A percentile compares a stretch with the other conserved stretches of the same genome.
Evolutionary conservation across 1,284 basidiomycete genomes (phyloP).

Genomic region (Cutaneotrichosporon dermatis): DNA sequence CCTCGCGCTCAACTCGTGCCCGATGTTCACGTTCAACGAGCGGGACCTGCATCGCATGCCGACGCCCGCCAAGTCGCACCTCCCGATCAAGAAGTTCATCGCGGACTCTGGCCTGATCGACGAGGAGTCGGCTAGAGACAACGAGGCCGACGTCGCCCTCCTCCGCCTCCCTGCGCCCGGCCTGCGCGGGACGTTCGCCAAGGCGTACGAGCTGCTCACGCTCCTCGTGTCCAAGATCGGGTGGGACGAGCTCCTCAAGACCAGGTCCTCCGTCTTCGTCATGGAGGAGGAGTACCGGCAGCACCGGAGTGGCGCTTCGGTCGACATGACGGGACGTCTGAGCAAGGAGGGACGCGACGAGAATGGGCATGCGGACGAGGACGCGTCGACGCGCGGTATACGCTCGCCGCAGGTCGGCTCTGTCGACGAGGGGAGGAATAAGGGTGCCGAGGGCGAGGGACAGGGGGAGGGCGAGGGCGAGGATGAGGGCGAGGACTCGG

Average conservation of each 20-base stretch:
- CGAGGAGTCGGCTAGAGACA: constrained; percentile 63
- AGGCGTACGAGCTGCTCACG: constrained; percentile 86
- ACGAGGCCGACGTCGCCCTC: constrained; percentile 90
- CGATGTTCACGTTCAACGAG: constrained; percentile 99
- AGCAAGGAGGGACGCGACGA: not conserved
- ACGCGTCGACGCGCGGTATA: constrained; percentile 59
- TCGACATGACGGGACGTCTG: constrained; percentile 20
- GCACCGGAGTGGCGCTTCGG: constrained; percentile 57
- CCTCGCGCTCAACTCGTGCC: constrained; percentile 94
- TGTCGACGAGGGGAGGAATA: constrained; percentile 56
- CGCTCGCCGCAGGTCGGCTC: constrained; percentile 4
- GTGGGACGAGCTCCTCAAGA: constrained; percentile 96
- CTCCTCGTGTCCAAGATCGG: constrained; percentile 88
- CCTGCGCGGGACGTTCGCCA: constrained; percentile 89
- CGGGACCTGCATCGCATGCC: constrained; percentile 88
- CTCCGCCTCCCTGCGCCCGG: constrained; percentile 89
- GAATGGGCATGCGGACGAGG: constrained; percentile 57
- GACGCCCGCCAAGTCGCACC: constrained; percentile 72
- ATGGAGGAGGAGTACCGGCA: constrained; percentile 98
- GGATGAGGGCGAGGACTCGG: too few species aligned
- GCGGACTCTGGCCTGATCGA: constrained; percentile 63
- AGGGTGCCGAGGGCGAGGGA: constrained; percentile 54
- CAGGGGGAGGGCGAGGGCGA: too few species aligned
- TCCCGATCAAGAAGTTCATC: constrained; percentile 81
- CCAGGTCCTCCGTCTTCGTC: constrained; percentile 90